These are phyloP conservation scores for Microbotryum violaceum DNA, from an alignment of 1,284 basidiomycete genomes.

Conservation along the genomic window DNA sequence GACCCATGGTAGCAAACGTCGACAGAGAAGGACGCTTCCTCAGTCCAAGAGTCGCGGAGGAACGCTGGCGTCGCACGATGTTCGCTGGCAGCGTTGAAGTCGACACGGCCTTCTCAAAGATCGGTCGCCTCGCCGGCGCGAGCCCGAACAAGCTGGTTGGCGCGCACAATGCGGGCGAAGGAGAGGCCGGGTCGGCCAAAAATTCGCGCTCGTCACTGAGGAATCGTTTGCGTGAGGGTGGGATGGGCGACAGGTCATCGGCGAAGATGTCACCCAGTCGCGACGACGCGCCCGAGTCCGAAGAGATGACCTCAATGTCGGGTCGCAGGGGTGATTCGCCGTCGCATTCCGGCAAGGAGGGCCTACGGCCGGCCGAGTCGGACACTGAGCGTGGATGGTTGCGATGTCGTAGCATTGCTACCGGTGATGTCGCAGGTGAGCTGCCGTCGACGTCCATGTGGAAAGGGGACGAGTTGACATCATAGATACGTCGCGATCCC, in stretches of 20 bases:
- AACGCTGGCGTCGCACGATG: conserved; percentile 5
- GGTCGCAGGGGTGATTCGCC: not conserved
- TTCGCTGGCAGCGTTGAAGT: conserved; percentile 5
- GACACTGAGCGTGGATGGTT: conserved; percentile 21
- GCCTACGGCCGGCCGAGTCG: conserved; percentile 9
- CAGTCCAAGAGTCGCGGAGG: conserved; percentile 6
- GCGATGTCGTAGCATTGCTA: conserved; percentile 1
- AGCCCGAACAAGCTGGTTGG: conserved; percentile 10
- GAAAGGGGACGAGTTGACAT: conserved; percentile 19
- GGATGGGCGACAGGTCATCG: conserved; percentile 21
- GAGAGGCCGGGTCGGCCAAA: conserved; percentile 20
- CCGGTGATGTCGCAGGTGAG: conserved; percentile 11
- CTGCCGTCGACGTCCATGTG: conserved; percentile 30
- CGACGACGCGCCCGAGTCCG: conserved; percentile 17
- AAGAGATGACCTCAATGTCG: not conserved
- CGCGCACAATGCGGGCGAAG: conserved; percentile 3
- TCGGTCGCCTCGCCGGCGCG: no score
- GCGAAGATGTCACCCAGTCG: conserved; percentile 18
- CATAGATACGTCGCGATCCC: not conserved
- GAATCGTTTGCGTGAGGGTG: conserved; percentile 25
- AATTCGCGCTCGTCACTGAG: conserved; percentile 23
- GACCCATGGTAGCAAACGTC: not conserved
- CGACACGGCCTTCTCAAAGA: conserved; percentile 18
- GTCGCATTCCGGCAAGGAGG: not conserved
- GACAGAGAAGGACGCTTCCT: conserved; percentile 6